Base-by-base conservation (phyloP, 2,329 filamentous ascomycete genomes). In the Metarhizium rileyi region DNA sequence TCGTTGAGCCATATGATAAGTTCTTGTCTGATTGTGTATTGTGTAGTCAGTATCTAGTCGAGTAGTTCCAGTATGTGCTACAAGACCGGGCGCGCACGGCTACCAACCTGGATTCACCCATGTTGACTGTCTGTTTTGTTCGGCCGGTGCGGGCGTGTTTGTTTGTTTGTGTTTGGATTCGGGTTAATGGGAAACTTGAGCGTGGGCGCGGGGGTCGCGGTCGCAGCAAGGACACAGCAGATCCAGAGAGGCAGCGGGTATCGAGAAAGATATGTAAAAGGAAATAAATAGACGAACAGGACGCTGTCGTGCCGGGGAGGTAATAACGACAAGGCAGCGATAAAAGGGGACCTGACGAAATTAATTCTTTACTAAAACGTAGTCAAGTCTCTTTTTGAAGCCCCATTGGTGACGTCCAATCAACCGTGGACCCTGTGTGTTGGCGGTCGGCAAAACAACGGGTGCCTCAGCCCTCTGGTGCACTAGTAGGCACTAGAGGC, bases 1-100 rank as follows among this genome's bases (percentile, higher is more conserved):
- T 87, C 91, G 78, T 98, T 98, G 59, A 97, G 77, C 93, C 93
- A 98, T 73, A 84, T 80, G 61, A 98, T 78, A 61, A 98, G 82
- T 75, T 98, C 93, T 74, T 98, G 93, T 77, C 93, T 97, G 62
- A 52, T 56, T 28, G 51, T 28, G 51, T 49, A n/a, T n/a, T n/a
- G 20, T 12, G 28, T 25, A 35, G 55, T 62, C 44, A 62, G 61
- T 27, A n/a, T n/a, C n/a, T n/a, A n/a, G n/a, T n/a, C n/a, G 49
- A 33, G 33, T 45, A 23, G 26, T 10, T 35, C 36, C 47, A 26
- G 42, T 28, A 35, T 16, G 25, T 9, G 40, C 38, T 18, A 25
- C 41, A 8, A 48, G 5, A 16, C 25, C 38, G 20, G 38, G 7
- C 30, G 42, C 42, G 18, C 27, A 18, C 8, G 25, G 10, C 16